Base-by-base conservation (phyloP, 23 red algal species). In the Chondrus crispus region DNA sequence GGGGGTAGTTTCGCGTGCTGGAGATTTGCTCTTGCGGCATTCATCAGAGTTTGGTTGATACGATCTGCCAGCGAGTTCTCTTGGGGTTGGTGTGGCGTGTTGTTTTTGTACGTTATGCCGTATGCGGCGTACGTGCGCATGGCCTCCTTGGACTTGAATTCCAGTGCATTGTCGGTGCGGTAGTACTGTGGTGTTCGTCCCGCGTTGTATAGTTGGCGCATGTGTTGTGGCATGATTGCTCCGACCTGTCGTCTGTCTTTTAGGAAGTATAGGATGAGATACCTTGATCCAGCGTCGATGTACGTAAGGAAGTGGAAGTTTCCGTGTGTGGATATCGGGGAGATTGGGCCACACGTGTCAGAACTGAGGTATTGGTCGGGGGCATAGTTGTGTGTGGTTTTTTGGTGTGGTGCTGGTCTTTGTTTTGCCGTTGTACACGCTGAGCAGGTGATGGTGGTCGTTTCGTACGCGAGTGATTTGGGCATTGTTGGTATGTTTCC, bases 31-130 rank as follows among this genome's bases (percentile, higher is more conserved):
- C 68, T 46, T 12, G 85, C 70, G 5, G 47, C 71, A 32, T 68
- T 43, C 47, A 35, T 46, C 6, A 89, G 51, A 29, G 68, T 87
- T 12, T 2, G 83, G 62, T 87, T 87, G 12, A 87, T 73, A 46
- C 83, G 36, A 18, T 87, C 83, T 3, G 83, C 83, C 62, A 68
- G 26, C 10, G 58, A 28, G 32, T 74, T 87, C 50, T 60, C 22
- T 87, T 46, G 83, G 12, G 43, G 83, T 32, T 57, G 46, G 2
- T 87, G 14, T 9, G 83, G 41, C 24, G 18, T 71, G 12, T 35
- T 30, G 3, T 43, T 80, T 26, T 14, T 36, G 3, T 45, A 3
- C 45, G 53, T 4, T 30, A 51, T 76, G 68, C 73, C 66, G 7
- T 66, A 32, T 7, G 35, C 26, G 26, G 26, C 26, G 0, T 66